Base-by-base conservation (phyloP, 2,329 filamentous ascomycete species). In the Cryphonectria parasitica region DNA sequence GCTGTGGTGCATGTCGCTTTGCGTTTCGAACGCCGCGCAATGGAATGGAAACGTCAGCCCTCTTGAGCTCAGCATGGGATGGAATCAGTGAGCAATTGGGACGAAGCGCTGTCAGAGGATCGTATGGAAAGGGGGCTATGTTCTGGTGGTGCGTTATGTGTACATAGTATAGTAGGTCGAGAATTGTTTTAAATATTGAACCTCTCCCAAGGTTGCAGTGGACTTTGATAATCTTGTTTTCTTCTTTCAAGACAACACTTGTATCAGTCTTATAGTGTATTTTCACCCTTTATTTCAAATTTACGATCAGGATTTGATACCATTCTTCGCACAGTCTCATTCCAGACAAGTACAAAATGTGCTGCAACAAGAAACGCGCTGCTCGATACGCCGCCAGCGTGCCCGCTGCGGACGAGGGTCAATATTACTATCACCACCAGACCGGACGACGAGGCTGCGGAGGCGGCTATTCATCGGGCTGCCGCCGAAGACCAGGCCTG, bases 301-400 rank as follows among this genome's bases (percentile, higher is more conserved):
- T 3, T 15, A 56, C 25, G 15, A 45, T 22, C 43, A 31, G 6
- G 10, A 6, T 56, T 28, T 15, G 15, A 17, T 6, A 13, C 19
- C 25, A 31, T 10, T 58, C 13, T 31, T 58, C 28, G 1, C 28
- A 19, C 8, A 58, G 5, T 56, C 25, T n/a, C n/a, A n/a, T n/a
- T n/a, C n/a, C n/a, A n/a, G n/a, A n/a, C n/a, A n/a, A n/a, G n/a
- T n/a, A n/a, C 28, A 58, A 58, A 3, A 70, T 70, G 68, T 70
- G 68, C 58, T 45, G 68, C 31, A 13, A 31, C 15, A 67, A 67
- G 22, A 70, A n/a, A 43, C 68, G 64, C 45, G 64, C 64, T 22
- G 68, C 64, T 58, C 34, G 39, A 19, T 69, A n/a, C 41, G 52
- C 31, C 19, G 28, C 34, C 22, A 31, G 61, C 11, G 36, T 45